Evolutionary conservation across 441 rosid genomes (phyloP), one percentile per base, ranked within the genome.

Genomic region (Flueggea neowawraea): DNA sequence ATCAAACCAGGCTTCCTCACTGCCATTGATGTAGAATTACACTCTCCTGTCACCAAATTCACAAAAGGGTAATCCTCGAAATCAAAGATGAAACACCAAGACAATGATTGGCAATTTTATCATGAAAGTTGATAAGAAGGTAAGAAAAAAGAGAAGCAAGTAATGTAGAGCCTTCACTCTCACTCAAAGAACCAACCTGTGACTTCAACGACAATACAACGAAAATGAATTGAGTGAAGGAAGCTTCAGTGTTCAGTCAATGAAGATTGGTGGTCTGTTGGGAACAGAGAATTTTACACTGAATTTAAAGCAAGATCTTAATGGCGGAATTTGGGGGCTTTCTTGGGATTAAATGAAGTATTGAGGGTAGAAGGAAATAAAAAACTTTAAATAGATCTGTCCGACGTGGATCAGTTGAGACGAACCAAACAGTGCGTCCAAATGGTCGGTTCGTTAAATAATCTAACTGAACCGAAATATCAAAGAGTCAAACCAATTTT

Each of bases 1-100:
- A 85, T 85, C 67, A 87, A 63, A 58, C 91, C 94, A 57, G 90
- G 81, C 33, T 72, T 82, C 60, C 75, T 73, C 16, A 60, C 67
- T 6, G 86, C 89, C 88, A 84, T 84, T 80, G 68, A 55, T 63
- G 52, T 55, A 39, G 41, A 9, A n/a, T n/a, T 43, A 14, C 12
- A 52, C 32, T 63, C 10, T 31, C 53, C 64, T 65, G 63, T 44
- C 13, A 52, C 55, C 33, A 56, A 61, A 45, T 13, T 55, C 65
- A 56, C 14, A 43, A 55, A 50, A 12, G n/a, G 15, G 51, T 53
- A 55, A 58, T 12, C 31, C 53, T 47, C 53, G 12, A 32, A n/a
- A 44, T 17, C 16, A 4, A 39, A 6, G 8, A 39, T 6, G 31
- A 33, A 61, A 7, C 6, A 49, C 8, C 17, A 32, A 43, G 31